Evolutionary conservation across 768 basidiomycete species (phyloP).

Genomic region (Lanmaoa rubissima): DNA sequence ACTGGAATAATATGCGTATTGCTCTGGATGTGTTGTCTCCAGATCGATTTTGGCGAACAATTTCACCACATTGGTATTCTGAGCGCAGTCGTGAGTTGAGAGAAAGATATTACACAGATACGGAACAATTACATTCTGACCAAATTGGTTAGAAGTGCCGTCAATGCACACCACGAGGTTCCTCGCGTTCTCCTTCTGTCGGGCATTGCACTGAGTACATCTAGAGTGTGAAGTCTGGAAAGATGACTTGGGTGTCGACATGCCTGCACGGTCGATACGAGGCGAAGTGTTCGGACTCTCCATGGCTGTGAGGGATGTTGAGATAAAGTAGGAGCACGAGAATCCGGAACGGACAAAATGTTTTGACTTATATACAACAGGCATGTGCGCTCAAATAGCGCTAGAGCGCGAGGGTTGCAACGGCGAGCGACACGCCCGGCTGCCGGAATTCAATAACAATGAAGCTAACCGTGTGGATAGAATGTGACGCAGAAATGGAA

Average conservation of each 20-base stretch:
- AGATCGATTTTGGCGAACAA: constrained; percentile 31
- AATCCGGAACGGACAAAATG: neutral
- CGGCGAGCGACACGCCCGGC: neutral
- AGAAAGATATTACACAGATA: neutral
- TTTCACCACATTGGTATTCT: constrained; percentile 42
- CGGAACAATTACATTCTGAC: constrained; percentile 12
- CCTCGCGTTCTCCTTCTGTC: constrained; percentile 11
- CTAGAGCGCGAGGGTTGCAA: neutral
- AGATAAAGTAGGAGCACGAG: neutral
- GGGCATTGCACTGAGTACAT: constrained; percentile 14
- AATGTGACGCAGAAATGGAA: neutral
- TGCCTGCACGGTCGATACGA: neutral
- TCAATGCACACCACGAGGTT: constrained; percentile 27
- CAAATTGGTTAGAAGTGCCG: constrained; percentile 25
- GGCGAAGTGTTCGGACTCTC: neutral
- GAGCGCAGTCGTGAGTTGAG: constrained; percentile 2
- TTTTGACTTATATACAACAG: neutral
- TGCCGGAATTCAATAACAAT: neutral
- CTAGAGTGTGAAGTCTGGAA: neutral
- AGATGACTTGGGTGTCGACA: neutral
- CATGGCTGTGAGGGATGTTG: neutral
- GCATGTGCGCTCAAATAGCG: constrained; percentile 6
- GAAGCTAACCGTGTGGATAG: neutral
- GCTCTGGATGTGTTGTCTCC: constrained; percentile 17
- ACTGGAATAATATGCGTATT: constrained; percentile 37